Evolutionary conservation across 768 basidiomycete species (phyloP).

Genomic region (Leccinum arenicola): DNA sequence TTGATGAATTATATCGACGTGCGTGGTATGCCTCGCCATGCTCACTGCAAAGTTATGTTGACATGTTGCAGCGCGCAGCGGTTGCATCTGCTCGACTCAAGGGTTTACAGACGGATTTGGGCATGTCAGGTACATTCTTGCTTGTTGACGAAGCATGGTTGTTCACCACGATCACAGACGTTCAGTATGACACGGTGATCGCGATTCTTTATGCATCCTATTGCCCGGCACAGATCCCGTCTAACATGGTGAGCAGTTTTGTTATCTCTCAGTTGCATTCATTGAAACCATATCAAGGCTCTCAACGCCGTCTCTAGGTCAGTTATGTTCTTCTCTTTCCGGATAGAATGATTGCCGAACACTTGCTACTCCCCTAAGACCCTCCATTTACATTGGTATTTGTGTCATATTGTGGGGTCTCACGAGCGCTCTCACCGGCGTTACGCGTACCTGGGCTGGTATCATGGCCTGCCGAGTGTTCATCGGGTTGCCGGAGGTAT

Average conservation of each 20-base stretch:
- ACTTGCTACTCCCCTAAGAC: slow-evolving; percentile 35
- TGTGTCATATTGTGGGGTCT: neutral
- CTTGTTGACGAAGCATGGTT: neutral
- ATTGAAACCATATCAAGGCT: slow-evolving; percentile 34
- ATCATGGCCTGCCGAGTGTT: neutral
- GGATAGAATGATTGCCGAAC: neutral
- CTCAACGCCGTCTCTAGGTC: slow-evolving; percentile 56
- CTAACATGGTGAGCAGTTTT: slow-evolving; percentile 6
- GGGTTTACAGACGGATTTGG: slow-evolving; percentile 48
- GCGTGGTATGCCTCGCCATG: slow-evolving; percentile 5
- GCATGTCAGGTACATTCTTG: slow-evolving; percentile 37
- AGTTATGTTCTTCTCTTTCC: neutral
- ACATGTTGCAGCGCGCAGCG: slow-evolving; percentile 40
- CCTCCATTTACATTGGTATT: slow-evolving; percentile 32
- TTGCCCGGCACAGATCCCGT: slow-evolving; percentile 52
- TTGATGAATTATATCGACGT: slow-evolving; percentile 74
- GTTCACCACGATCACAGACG: slow-evolving; percentile 33
- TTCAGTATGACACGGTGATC: slow-evolving; percentile 53
- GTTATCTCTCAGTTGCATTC: neutral
- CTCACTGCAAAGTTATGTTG: neutral
- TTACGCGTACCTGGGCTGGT: neutral
- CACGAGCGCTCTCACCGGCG: neutral
- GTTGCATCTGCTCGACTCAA: slow-evolving; percentile 49
- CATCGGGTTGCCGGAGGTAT: neutral
- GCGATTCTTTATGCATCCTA: slow-evolving; percentile 59